A percentile compares a stretch with the other conserved stretches of the same genome.
These are phyloP conservation scores for Paecilomyces variotii DNA, from an alignment of 2,329 filamentous ascomycete genomes.

Conservation along the genomic window DNA sequence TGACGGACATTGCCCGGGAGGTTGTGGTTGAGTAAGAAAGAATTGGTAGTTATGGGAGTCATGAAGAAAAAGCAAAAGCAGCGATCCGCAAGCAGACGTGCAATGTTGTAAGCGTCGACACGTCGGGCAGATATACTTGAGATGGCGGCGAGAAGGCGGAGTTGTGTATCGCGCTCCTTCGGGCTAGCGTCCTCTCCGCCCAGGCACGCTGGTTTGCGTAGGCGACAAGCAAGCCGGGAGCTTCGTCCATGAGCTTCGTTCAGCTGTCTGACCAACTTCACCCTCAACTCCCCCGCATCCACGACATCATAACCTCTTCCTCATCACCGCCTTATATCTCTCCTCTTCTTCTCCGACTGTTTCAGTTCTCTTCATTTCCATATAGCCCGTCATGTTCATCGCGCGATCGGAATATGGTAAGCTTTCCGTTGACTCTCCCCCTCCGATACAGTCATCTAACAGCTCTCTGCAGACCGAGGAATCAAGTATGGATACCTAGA, in stretches of 20 bases:
- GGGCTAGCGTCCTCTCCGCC: constrained; percentile 10
- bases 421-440: constrained; percentile 28
- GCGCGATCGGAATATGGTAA: constrained; percentile 99
- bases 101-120: not conserved
- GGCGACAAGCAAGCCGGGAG: constrained; percentile 18
- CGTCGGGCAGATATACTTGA: not conserved
- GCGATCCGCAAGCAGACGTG: not conserved
- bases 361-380: constrained; percentile 5
- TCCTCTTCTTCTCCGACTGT: constrained; percentile 1
- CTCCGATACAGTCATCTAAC: constrained; percentile 28
- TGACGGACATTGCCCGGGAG: constrained; percentile 28
- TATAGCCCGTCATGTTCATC: constrained; percentile 82
- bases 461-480: constrained; percentile 65
- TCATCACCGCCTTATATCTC: constrained; percentile 5
- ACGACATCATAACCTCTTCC: constrained; percentile 7
- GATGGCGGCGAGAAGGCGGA: constrained; percentile 2
- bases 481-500: constrained; percentile 66
- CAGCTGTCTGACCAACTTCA: constrained; percentile 8
- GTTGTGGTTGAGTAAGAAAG: constrained; percentile 4
- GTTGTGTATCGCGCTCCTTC: constrained; percentile 6
- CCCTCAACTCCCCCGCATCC: not conserved
- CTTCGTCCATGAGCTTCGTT: constrained; percentile 21
- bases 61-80: constrained; percentile 6
- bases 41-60: not conserved
- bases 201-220: constrained; percentile 31